Base-by-base conservation (phyloP, 78 protist species). In the Guillardia theta region DNA sequence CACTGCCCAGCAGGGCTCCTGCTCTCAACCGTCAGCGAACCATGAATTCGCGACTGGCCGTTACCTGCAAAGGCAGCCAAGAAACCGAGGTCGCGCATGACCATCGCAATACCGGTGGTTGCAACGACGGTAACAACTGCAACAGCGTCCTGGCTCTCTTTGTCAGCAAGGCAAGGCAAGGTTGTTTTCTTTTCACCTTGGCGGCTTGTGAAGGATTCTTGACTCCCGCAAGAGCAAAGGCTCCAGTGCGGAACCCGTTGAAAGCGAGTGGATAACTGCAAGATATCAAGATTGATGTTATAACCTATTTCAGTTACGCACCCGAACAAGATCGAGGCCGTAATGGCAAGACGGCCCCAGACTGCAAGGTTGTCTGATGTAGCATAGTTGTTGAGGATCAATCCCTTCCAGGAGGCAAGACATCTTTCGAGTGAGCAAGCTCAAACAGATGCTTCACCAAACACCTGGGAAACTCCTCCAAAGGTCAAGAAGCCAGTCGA, bases 81-180 rank as follows among this genome's bases (percentile, higher is more conserved):
- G 83, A 70, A 70, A 15, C 83, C 83, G 46, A 70, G 83, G 83
- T 70, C 83, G 33, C 22, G n/a, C 83, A 70, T 24, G 46, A 70
- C 70, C 70, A 58, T 58, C 39, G 70, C 70, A 30, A 58, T 58
- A 30, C 70, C 6, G 70, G 70, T 58, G 70, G 70, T 58, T 27
- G 70, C 70, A 58, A 30, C 70, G 70, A 58, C 70, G 6, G 70
- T 58, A 6, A 24, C 70, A 30, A 58, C 70, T 24, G 70, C 70
- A 30, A 58, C 21, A 30, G 27, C 39, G 70, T 58, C 70, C 3
- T 58, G 15, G 15, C 58, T 15, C 58, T 10, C 58, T 15, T 50
- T 15, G 58, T 19, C 58, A 50, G 58, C 15, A 50, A 10, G 15
- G 58, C 15, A 19, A 19, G 58, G 58, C 58, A 50, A 15, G 10